Base-by-base conservation (phyloP, 176 grass and related monocot genomes). In the Zizania latifolia region DNA sequence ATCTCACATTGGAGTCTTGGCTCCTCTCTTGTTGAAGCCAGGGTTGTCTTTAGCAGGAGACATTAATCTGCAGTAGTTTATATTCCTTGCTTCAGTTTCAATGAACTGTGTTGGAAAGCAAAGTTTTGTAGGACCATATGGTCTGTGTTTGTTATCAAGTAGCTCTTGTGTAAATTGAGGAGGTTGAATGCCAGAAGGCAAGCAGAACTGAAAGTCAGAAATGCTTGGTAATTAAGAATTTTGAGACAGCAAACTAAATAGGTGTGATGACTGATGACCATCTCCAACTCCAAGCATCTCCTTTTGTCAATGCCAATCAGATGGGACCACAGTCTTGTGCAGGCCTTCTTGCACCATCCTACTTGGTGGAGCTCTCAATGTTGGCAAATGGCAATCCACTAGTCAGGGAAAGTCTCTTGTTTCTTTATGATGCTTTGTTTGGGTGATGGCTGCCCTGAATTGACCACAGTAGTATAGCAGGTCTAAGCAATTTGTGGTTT, bases 291-390 rank as follows among this genome's bases (percentile, higher is more conserved):
- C 71, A 76, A 57, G 72, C 57, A 70, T 29, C 78, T 86, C 36
- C 45, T 57, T 77, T 72, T 65, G 24, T 66, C 38, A 44, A 58
- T 65, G 65, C 58, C 72, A 48, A 72, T 72, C 58, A 39, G 51
- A 78, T 19, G 54, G 86, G 86, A 74, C 86, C 80, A 63, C 74
- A n/a, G n/a, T n/a, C n/a, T n/a, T n/a, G n/a, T n/a, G n/a, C n/a
- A n/a, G n/a, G n/a, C n/a, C n/a, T n/a, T n/a, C n/a, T n/a, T n/a
- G n/a, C n/a, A n/a, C n/a, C n/a, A n/a, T n/a, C n/a, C n/a, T n/a
- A n/a, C n/a, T n/a, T n/a, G n/a, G n/a, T n/a, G n/a, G n/a, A n/a
- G n/a, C n/a, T n/a, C n/a, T n/a, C n/a, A n/a, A n/a, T n/a, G n/a
- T n/a, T n/a, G n/a, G n/a, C n/a, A n/a, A n/a, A n/a, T n/a, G n/a